These are phyloP conservation scores for Sordaria brevicollis DNA, from an alignment of 495 filamentous ascomycete species.

Conservation along the genomic window DNA sequence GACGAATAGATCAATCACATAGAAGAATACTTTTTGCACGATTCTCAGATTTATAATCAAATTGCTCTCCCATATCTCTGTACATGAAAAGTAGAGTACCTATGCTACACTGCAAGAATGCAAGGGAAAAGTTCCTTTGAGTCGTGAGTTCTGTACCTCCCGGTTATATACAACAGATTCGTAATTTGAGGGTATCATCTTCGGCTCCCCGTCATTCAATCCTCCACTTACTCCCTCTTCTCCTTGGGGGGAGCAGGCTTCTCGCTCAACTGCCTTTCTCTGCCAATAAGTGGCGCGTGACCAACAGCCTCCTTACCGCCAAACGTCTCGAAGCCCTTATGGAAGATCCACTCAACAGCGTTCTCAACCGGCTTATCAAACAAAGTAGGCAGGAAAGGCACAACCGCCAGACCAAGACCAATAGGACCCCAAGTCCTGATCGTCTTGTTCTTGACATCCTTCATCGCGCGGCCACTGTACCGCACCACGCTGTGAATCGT, in stretches of 20 bases:
- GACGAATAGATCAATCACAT: not conserved
- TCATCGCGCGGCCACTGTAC: constrained; percentile 75
- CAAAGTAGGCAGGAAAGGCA: constrained; percentile 78
- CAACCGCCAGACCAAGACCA: constrained; percentile 76
- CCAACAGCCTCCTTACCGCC: constrained; percentile 54
- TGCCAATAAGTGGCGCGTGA: constrained; percentile 39
- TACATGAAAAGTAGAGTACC: not conserved
- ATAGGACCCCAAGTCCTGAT: constrained; percentile 82
- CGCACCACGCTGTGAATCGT: constrained; percentile 88
- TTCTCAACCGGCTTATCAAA: constrained; percentile 93
- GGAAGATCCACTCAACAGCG: constrained; percentile 81
- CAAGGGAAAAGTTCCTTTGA: not conserved
- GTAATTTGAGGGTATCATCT: constrained; percentile 2
- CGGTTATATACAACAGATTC: not conserved
- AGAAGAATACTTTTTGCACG: not conserved
- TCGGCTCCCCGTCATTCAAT: constrained; percentile 25
- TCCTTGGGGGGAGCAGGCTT: constrained; percentile 34
- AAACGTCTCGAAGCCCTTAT: constrained; percentile 59
- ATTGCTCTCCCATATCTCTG: too few species aligned
- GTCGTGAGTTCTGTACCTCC: not conserved
- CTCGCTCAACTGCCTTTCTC: constrained; percentile 42
- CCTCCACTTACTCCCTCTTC: constrained; percentile 53
- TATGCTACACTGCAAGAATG: not conserved
- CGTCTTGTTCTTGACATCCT: constrained; percentile 60
- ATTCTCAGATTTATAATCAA: too few species aligned